Evolutionary conservation across 352 stramenopile genomes (phyloP), one percentile per base, ranked within the genome.

Genomic region (Globisporangium middletonii): DNA sequence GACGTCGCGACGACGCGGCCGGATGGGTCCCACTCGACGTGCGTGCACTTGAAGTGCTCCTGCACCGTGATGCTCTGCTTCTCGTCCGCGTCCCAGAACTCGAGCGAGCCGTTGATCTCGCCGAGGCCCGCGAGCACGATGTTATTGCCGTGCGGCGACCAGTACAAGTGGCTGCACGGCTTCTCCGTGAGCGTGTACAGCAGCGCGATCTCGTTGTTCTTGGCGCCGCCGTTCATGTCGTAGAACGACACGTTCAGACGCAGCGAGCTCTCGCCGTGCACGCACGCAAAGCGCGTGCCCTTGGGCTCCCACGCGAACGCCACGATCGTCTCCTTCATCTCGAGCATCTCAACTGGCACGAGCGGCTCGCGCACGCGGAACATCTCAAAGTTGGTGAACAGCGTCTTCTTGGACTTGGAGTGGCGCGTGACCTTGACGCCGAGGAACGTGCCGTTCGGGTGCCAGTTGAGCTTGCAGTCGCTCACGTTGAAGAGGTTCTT

Each of bases 311-410:
- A 99, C 5, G 86, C 79, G 60, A 99, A 98, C 15, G 90, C 90
- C 62, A 99, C 92, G 45, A 99, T 89, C 46, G 81, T 93, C 60
- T 99, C 86, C 71, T 98, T 98, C 57, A 99, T 88, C 73, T 99
- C 95, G 15, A 99, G 75, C 90, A 98, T 99, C 74, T 99, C 97
- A 3, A 99, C 95, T 0, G 97, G 96, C 63, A 99, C 89, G 53
- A 97, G 92, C 37, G 84, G 54, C 65, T 99, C 94, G 47, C 89
- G 90, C 45, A 99, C 77, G 55, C 96, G 84, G 79, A 99, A 99
- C 46, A 99, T 76, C 73, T 99, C 97, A 69, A 99, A 97, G 70
- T 99, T 98, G 56, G 98, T 99, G 81, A 97, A 99, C 49, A 98
- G 80, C 41, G 96, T 99, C 83, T 99, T 99, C 79, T 98, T 98